Conservation (phyloP, 2,329 filamentous ascomycete genomes). For the Paecilomyces formosus region DNA sequence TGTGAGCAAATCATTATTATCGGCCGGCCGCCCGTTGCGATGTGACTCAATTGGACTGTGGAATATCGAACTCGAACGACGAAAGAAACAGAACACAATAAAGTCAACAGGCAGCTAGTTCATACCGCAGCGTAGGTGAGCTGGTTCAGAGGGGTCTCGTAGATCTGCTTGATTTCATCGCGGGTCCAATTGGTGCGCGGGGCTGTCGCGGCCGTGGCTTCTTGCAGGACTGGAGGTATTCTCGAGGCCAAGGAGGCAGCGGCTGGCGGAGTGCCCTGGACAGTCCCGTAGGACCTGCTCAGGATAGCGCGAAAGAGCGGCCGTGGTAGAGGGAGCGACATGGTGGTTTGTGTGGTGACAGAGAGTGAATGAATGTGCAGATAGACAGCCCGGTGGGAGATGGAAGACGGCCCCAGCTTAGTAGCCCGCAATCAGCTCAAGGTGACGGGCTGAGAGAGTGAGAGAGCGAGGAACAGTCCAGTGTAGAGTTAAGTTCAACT, state of each 20-base stretch:
- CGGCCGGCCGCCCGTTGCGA: neutral
- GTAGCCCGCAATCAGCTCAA: neutral
- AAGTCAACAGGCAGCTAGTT: conserved; percentile 7
- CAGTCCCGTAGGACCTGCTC: conserved; percentile 30
- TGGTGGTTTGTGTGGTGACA: conserved; percentile 6
- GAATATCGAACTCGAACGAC: conserved; percentile 20
- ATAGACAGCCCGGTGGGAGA: neutral
- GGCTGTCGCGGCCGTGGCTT: conserved; percentile 26
- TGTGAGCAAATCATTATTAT: neutral
- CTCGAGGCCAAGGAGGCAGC: conserved; percentile 21
- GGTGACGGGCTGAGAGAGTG: neutral
- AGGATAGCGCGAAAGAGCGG: conserved; percentile 20
- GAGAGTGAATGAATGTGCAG: neutral
- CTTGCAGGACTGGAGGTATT: conserved; percentile 25
- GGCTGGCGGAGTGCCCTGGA: conserved; percentile 24
- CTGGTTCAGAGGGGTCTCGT: conserved; percentile 74
- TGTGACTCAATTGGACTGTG: neutral
- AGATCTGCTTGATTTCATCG: conserved; percentile 74
- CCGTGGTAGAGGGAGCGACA: conserved; percentile 22
- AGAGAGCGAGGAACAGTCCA: no score
- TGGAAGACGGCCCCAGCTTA: neutral
- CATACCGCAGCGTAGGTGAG: conserved; percentile 66
- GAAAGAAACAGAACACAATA: neutral
- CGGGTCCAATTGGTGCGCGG: conserved; percentile 71
- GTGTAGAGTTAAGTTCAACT: no score